Evolutionary conservation across 2,329 filamentous ascomycete species (phyloP).

Genomic region (Cytospora schulzeri): DNA sequence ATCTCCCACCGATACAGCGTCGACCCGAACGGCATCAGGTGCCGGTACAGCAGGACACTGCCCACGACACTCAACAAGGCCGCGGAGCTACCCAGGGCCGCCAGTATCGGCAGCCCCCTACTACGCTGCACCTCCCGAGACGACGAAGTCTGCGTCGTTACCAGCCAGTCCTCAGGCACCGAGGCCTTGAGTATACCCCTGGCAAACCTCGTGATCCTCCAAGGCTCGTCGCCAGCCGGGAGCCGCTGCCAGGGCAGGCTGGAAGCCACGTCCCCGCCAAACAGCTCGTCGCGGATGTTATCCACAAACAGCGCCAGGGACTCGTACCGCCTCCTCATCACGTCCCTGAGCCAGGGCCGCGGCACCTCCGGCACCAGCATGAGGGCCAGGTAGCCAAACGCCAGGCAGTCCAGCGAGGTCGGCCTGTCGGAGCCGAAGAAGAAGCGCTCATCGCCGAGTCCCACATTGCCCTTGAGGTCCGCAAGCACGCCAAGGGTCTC

Average conservation of each 20-base stretch:
- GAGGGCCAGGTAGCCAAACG: slow-evolving; percentile 76
- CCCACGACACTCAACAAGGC: slow-evolving; percentile 18
- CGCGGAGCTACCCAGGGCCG: slow-evolving; percentile 13
- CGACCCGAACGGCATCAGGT: slow-evolving; percentile 25
- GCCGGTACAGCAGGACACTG: slow-evolving; percentile 25
- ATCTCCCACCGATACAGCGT: slow-evolving; percentile 23
- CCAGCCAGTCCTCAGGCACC: slow-evolving; percentile 20
- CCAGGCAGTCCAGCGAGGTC: slow-evolving; percentile 75
- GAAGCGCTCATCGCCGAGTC: slow-evolving; percentile 35
- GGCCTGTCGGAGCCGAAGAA: slow-evolving; percentile 36
- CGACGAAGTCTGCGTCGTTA: neutral
- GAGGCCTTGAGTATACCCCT: slow-evolving; percentile 20
- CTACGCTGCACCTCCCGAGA: neutral
- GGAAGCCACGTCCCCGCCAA: slow-evolving; percentile 24
- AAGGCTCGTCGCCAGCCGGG: neutral
- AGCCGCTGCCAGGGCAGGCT: slow-evolving; percentile 15
- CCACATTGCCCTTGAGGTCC: slow-evolving; percentile 58
- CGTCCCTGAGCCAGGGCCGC: slow-evolving; percentile 38
- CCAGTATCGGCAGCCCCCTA: neutral
- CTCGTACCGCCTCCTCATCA: slow-evolving; percentile 30
- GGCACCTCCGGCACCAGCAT: slow-evolving; percentile 55
- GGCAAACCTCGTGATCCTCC: slow-evolving; percentile 18
- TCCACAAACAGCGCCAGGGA: slow-evolving; percentile 33
- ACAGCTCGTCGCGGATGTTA: slow-evolving; percentile 23
- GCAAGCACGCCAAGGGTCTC: slow-evolving; percentile 73